Evolutionary conservation across 371 early-diverging fungal species (phyloP).

Genomic region (Mortierella sp.): DNA sequence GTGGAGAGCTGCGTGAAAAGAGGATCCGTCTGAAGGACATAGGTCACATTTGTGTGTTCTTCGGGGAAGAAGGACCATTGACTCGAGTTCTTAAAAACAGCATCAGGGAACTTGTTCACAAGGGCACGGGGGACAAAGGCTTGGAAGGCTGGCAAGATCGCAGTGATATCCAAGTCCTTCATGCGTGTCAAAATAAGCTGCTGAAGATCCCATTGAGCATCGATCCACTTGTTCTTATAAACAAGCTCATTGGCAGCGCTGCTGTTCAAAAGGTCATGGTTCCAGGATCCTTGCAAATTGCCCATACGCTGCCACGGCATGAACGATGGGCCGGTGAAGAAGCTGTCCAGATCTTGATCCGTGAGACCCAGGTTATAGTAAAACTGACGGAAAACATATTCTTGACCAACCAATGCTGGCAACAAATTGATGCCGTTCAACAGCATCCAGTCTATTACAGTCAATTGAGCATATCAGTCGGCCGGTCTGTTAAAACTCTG

Average conservation of each 20-base stretch:
- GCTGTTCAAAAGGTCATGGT: constrained; percentile 18
- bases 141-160: constrained; percentile 47
- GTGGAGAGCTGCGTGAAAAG: constrained; percentile 22
- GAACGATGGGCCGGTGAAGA: constrained; percentile 37
- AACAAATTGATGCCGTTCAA: constrained; percentile 44
- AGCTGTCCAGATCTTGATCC: constrained; percentile 29
- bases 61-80: constrained; percentile 32
- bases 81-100: constrained; percentile 29
- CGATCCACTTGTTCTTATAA: constrained; percentile 49
- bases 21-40: constrained; percentile 37
- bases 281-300: constrained; percentile 50
- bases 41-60: constrained; percentile 37
- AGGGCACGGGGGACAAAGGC: constrained; percentile 34
- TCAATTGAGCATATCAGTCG: too few species aligned
- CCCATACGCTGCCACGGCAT: constrained; percentile 54
- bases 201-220: constrained; percentile 45
- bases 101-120: constrained; percentile 25
- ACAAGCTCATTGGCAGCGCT: constrained; percentile 23
- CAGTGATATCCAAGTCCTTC: constrained; percentile 24
- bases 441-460: constrained; percentile 35
- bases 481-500: too few species aligned
- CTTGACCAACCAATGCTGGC: constrained; percentile 49
- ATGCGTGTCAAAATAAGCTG: constrained; percentile 31
- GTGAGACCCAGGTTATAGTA: constrained; percentile 25
- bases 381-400: constrained; percentile 39